Evolutionary conservation across 176 grass and related monocot genomes (phyloP).

Genomic region (Microstegium vimineum): DNA sequence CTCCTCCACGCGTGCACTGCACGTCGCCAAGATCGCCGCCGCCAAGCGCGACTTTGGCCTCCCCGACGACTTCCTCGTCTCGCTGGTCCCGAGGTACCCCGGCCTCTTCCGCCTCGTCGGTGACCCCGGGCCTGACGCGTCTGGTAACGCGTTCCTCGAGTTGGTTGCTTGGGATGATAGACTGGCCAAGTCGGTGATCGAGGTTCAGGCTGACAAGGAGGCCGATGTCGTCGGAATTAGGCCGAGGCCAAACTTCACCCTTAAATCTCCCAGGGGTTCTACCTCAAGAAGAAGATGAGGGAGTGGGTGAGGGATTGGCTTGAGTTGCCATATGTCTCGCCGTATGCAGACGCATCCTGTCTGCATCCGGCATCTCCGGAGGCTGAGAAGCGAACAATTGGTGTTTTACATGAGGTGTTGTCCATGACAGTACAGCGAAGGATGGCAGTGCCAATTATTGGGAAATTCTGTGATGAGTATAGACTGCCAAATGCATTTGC

Average conservation of each 20-base stretch:
- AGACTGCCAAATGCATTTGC: constrained; percentile 65
- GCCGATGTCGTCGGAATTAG: constrained; percentile 44
- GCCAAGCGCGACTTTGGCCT: constrained; percentile 77
- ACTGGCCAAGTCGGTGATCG: constrained; percentile 59
- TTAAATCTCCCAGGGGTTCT: background rate
- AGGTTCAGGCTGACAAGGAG: constrained; percentile 65
- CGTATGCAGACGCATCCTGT: background rate
- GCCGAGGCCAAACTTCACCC: constrained; percentile 67
- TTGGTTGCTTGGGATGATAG: constrained; percentile 63
- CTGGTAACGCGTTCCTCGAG: constrained; percentile 48
- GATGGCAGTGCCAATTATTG: constrained; percentile 60
- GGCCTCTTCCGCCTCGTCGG: constrained; percentile 50
- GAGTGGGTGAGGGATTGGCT: no score
- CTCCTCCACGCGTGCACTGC: constrained; percentile 47
- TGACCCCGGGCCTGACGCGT: constrained; percentile 34
- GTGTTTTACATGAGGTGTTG: background rate
- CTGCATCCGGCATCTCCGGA: background rate
- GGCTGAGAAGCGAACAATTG: background rate
- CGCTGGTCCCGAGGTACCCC: constrained; percentile 51
- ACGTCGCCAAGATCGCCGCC: constrained; percentile 52
- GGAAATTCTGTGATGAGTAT: constrained; percentile 78
- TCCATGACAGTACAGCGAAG: constrained; percentile 37
- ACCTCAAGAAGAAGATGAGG: no score
- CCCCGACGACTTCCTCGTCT: constrained; percentile 66
- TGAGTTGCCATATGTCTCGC: no score